Percentiles rank a stretch among this genome's conserved stretches.
Conservation (phyloP, 1,284 basidiomycete species). For the Trichosporon sp. region DNA sequence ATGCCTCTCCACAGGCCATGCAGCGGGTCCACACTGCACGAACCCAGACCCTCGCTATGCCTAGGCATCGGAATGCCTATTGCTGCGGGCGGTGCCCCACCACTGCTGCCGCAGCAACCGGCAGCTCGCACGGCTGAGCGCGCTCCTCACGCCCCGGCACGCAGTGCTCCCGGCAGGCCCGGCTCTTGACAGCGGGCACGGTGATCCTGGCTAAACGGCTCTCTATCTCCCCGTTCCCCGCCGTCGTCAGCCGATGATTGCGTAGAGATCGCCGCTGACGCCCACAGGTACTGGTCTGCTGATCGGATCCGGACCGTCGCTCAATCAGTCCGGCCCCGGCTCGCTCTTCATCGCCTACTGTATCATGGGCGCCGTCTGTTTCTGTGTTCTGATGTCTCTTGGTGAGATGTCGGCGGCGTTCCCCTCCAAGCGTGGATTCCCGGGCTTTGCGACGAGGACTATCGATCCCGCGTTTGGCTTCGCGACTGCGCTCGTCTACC, state of each 20-base stretch:
- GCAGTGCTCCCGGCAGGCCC: too few species aligned
- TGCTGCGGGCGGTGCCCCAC: too few species aligned
- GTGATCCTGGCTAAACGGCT: not conserved
- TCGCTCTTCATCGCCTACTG: conserved; percentile 52
- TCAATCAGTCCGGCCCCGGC: conserved; percentile 51
- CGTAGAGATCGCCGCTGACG: conserved; percentile 2
- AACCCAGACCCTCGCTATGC: too few species aligned
- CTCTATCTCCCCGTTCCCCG: conserved; percentile 1
- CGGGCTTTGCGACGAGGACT: conserved; percentile 38
- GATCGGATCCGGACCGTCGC: conserved; percentile 57
- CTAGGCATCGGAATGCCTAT: too few species aligned
- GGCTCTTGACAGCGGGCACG: not conserved
- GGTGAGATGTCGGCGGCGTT: conserved; percentile 48
- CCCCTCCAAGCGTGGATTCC: conserved; percentile 44
- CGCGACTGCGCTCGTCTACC: conserved; percentile 35
- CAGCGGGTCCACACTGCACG: too few species aligned
- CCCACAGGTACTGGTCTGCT: conserved; percentile 61
- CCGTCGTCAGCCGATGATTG: not conserved
- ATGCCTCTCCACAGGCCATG: too few species aligned
- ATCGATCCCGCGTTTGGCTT: conserved; percentile 42
- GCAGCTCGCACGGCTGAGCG: too few species aligned
- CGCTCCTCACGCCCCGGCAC: too few species aligned
- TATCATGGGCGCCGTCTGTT: conserved; percentile 46
- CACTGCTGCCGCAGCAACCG: too few species aligned
- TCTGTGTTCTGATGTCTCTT: conserved; percentile 35